Conservation (phyloP, 495 filamentous ascomycete species). For the Cetradonia linearis region DNA sequence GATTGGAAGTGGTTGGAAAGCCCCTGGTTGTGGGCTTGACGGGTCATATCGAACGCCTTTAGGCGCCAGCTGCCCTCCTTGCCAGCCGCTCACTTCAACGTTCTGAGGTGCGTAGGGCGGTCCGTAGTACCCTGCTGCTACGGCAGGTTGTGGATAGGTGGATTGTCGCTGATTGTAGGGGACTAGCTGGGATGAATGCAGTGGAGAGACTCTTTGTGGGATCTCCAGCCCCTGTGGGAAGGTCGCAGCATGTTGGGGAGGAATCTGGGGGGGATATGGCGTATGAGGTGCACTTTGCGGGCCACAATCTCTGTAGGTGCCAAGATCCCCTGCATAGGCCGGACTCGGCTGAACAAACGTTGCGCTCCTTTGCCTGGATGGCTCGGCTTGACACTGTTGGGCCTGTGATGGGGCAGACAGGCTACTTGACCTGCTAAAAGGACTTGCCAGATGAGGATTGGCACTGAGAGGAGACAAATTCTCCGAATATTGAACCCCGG, state of each 20-base stretch:
- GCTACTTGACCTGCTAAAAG: conserved; percentile 3
- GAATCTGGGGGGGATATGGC: neutral
- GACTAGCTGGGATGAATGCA: neutral
- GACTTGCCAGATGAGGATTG: neutral
- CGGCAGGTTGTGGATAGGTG: neutral
- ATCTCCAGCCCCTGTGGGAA: neutral
- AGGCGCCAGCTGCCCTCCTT: neutral
- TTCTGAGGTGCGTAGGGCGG: neutral
- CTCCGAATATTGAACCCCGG: neutral
- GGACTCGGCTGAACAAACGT: neutral
- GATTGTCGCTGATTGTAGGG: neutral
- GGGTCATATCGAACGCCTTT: neutral
- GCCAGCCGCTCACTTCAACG: neutral
- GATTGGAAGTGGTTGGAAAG: neutral
- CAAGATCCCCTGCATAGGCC: too few relatives aligned
- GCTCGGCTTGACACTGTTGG: neutral
- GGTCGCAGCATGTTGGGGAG: neutral
- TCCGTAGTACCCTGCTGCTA: neutral
- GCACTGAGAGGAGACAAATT: neutral
- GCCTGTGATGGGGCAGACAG: neutral
- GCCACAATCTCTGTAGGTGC: neutral
- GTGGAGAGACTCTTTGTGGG: neutral
- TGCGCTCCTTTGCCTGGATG: neutral
- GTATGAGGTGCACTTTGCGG: neutral
- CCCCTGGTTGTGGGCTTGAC: neutral